phyloP scores from a whole-genome alignment of 2,329 filamentous ascomycete species.

The Exophiala alcalophila region DNA sequence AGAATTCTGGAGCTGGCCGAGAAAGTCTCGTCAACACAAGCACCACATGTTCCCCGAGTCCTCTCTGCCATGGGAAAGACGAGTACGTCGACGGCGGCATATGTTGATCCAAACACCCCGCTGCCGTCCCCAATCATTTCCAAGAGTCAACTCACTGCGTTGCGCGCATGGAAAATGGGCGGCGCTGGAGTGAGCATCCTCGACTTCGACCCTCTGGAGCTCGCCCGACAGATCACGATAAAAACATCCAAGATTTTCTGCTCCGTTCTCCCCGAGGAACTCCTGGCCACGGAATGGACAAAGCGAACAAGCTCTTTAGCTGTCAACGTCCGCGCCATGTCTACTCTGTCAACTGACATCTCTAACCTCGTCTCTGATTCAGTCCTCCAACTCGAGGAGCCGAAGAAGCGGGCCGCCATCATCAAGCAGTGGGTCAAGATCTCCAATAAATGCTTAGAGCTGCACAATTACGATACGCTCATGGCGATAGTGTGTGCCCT shows the following conservation, averaged over 20 bases:
- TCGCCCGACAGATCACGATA: constrained; percentile 87
- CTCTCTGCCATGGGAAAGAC: constrained; percentile 87
- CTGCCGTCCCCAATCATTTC: constrained; percentile 67
- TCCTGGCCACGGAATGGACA: constrained; percentile 89
- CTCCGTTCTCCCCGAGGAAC: constrained; percentile 84
- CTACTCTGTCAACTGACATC: constrained; percentile 83
- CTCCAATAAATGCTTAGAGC: constrained; percentile 76
- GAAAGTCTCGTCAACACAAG: constrained; percentile 71
- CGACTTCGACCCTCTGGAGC: constrained; percentile 86
- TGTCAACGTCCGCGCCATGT: constrained; percentile 91
- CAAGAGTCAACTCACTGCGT: constrained; percentile 70
- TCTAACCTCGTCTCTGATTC: constrained; percentile 91
- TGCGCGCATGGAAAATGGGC: constrained; percentile 72
- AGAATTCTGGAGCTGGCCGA: constrained; percentile 76
- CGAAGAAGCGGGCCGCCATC: constrained; percentile 82
- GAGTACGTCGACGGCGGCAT: constrained; percentile 69
- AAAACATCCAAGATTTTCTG: constrained; percentile 92
- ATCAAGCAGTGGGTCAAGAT: constrained; percentile 99
- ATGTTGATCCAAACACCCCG: constrained; percentile 67
- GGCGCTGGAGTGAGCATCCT: constrained; percentile 69
- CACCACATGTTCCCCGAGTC: constrained; percentile 74
- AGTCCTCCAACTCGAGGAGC: constrained; percentile 81
- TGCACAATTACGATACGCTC: constrained; percentile 93
- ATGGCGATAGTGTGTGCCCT: constrained; percentile 97
- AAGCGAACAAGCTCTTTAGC: constrained; percentile 78